Evolutionary conservation across 768 basidiomycete species (phyloP), one percentile per base, ranked within the genome.

Genomic region (Cantharellus cinnabarinus): DNA sequence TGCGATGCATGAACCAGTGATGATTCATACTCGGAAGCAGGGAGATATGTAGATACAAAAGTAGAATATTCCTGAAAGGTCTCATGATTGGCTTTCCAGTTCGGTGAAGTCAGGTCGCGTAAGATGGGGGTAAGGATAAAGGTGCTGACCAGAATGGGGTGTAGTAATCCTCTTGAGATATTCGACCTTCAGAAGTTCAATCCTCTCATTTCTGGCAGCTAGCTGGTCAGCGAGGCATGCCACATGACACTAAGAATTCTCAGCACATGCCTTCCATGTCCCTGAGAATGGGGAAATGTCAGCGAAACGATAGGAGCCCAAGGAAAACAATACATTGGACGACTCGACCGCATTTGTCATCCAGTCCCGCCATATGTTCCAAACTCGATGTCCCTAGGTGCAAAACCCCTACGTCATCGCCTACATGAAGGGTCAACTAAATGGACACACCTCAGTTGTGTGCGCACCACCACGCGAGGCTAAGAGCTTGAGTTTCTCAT

Each of bases 21-120:
- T 0, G 72, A 64, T 66, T 94, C 90, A 66, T 98, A 98, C 50
- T 83, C 76, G n/a, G 76, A 71, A 0, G 81, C 73, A 10, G 84
- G 78, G 64, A 81, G 79, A 68, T 85, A 77, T 58, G 78, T 77
- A 0, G 89, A 88, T 14, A 89, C 88, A 71, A 97, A 95, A 0
- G 82, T 77, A 0, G 93, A 95, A 68, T 94, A 98, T 2, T 79
- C 75, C 65, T 88, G 82, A 59, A 82, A 82, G 0, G 90, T 93
- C 10, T 85, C 79, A 44, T 89, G 87, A 59, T 82, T 76, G 60
- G 79, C 89, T 91, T 51, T 3, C 4, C 64, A n/a, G 39, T 40
- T 60, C n/a, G 50, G n/a, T 41, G 48, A 41, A 50, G 42, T 3
- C 34, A 53, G 20, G 20, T 1, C 20, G 20, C 20, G 20, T 42